Conservation (phyloP, 192 early-diverging fungal genomes). For the Backusella australiensis region DNA sequence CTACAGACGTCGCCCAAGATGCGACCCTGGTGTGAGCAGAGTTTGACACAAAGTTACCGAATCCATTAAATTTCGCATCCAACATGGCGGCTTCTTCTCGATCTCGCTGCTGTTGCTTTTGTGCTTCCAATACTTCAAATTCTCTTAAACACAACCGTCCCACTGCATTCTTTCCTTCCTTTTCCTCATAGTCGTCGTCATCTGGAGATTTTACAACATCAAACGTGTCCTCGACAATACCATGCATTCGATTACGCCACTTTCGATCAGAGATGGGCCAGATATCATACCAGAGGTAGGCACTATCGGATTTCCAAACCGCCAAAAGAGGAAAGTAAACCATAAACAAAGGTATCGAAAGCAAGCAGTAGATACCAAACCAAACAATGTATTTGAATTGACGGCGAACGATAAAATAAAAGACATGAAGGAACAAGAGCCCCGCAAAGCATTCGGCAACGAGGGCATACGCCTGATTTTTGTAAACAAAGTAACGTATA, state of each 20-base stretch:
- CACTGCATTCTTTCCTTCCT: background rate
- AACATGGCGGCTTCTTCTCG: slow-evolving; percentile 20
- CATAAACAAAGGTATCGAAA: slow-evolving; percentile 31
- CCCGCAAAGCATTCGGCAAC: slow-evolving; percentile 21
- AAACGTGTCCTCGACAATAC: slow-evolving; percentile 10
- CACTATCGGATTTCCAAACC: slow-evolving; percentile 22
- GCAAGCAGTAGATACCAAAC: slow-evolving; percentile 29
- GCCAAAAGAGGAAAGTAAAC: slow-evolving; percentile 37
- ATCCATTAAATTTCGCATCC: slow-evolving; percentile 28
- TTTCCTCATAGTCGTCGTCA: background rate
- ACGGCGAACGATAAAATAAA: slow-evolving; percentile 30
- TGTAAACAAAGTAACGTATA: slow-evolving; percentile 26
- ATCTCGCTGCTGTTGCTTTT: slow-evolving; percentile 4
- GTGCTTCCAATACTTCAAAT: slow-evolving; percentile 26
- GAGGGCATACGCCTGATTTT: slow-evolving; percentile 17
- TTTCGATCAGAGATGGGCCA: slow-evolving; percentile 28
- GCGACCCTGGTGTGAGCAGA: background rate
- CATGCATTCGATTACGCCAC: slow-evolving; percentile 24
- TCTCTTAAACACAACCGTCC: slow-evolving; percentile 15
- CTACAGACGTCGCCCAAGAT: background rate
- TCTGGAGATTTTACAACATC: background rate
- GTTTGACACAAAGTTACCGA: slow-evolving; percentile 19
- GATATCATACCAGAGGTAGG: slow-evolving; percentile 35
- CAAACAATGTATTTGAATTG: slow-evolving; percentile 39
- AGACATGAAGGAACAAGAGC: slow-evolving; percentile 22